Evolutionary conservation across 177 flowering plant species (phyloP).

Genomic region (Vitis hybrid): DNA sequence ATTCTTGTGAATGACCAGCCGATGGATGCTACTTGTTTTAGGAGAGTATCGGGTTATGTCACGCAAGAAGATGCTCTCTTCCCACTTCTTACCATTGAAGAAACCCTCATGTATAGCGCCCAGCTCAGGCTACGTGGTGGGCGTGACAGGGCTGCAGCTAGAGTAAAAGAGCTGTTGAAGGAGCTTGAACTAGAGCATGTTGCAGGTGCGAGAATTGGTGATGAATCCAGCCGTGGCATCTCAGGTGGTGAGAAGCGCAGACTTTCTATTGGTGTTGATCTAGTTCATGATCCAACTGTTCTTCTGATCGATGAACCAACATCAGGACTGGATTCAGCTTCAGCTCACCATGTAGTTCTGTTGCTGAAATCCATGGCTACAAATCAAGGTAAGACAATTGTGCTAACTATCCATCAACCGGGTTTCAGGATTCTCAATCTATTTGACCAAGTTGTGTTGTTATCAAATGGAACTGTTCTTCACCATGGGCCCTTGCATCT

Average conservation of each 20-base stretch:
- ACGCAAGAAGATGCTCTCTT: constrained; percentile 77
- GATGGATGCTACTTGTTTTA: constrained; percentile 35
- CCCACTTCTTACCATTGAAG: constrained; percentile 79
- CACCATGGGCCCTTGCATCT: constrained; percentile 56
- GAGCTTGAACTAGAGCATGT: constrained; percentile 75
- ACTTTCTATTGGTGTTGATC: constrained; percentile 75
- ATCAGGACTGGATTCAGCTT: constrained; percentile 77
- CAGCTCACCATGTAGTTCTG: constrained; percentile 60
- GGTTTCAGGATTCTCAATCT: constrained; percentile 79
- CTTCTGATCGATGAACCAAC: constrained; percentile 82
- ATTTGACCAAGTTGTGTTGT: constrained; percentile 52
- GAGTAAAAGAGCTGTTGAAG: constrained; percentile 53
- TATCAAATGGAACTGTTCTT: constrained; percentile 57
- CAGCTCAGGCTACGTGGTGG: constrained; percentile 56
- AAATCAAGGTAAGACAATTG: constrained; percentile 63
- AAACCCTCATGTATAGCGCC: constrained; percentile 72
- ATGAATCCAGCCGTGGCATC: constrained; percentile 39
- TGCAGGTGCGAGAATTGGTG: constrained; percentile 46
- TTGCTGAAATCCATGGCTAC: constrained; percentile 63
- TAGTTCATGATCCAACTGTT: constrained; percentile 70
- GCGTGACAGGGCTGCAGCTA: constrained; percentile 21
- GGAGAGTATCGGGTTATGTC: constrained; percentile 67
- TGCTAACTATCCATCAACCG: constrained; percentile 83
- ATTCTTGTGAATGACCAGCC: constrained; percentile 57
- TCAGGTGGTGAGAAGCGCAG: constrained; percentile 79